A percentile compares a stretch with the other conserved stretches of the same genome.
phyloP scores from a whole-genome alignment of 2,329 filamentous ascomycete species.

The Ilyonectria mors-panacis region DNA sequence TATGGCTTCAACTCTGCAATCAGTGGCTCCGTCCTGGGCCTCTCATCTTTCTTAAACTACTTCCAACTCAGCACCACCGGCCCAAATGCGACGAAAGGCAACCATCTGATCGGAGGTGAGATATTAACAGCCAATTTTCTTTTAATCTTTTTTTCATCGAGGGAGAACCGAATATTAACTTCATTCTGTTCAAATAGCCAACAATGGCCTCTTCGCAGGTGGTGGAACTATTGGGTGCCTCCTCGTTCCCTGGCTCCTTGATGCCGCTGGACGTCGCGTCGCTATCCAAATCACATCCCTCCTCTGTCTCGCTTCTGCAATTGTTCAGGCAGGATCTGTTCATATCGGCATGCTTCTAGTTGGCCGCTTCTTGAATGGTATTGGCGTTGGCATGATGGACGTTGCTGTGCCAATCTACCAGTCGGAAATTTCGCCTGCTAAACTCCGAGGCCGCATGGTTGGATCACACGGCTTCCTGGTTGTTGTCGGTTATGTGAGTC shows the following conservation, averaged over 20 bases:
- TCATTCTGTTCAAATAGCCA: background rate
- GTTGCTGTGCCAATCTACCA: constrained; percentile 42
- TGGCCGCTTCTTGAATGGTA: constrained; percentile 57
- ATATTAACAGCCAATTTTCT: background rate
- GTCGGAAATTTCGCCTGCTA: constrained; percentile 18
- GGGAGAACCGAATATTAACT: background rate
- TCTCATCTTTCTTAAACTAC: constrained; percentile 7
- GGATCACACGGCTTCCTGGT: constrained; percentile 14
- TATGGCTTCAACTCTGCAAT: constrained; percentile 19
- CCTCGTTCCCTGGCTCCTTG: constrained; percentile 1
- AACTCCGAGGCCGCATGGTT: constrained; percentile 7
- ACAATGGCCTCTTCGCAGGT: constrained; percentile 15
- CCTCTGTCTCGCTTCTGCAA: constrained; percentile 52
- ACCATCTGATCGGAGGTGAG: constrained; percentile 9
- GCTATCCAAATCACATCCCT: constrained; percentile 12
- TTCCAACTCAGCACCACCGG: constrained; percentile 8
- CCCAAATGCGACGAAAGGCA: constrained; percentile 6
- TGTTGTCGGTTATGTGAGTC: constrained; percentile 6
- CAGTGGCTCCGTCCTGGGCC: constrained; percentile 9
- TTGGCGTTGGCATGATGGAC: constrained; percentile 54
- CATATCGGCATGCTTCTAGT: constrained; percentile 57
- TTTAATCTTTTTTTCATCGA: background rate
- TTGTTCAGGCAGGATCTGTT: constrained; percentile 56
- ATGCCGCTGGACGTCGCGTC: background rate
- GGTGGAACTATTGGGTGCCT: constrained; percentile 6